Evolutionary conservation across 2,329 filamentous ascomycete species (phyloP).

Genomic region (Fusarium lyarnte): DNA sequence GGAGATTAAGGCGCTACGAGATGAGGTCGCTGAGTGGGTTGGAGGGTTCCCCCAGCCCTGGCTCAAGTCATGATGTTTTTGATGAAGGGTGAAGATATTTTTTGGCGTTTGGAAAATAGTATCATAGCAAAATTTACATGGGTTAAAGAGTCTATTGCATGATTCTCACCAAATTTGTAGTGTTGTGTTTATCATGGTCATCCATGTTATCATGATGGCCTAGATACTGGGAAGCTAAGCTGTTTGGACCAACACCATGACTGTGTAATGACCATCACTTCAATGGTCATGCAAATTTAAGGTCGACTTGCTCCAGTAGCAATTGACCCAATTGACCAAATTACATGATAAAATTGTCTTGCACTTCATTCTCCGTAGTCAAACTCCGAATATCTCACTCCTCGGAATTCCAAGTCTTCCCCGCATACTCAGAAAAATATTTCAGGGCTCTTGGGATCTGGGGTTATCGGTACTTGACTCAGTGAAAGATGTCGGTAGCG

Average conservation of each 20-base stretch:
- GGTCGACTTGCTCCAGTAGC: neutral
- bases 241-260: neutral
- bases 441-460: slow-evolving; percentile 7
- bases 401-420: slow-evolving; percentile 28
- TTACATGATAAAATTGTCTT: slow-evolving; percentile 14
- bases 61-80: slow-evolving; percentile 36
- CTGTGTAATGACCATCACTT: neutral
- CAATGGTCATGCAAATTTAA: neutral
- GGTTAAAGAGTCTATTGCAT: neutral
- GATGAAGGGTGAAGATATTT: slow-evolving; percentile 4
- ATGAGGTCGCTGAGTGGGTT: slow-evolving; percentile 78
- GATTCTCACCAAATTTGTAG: neutral
- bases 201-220: slow-evolving; percentile 9
- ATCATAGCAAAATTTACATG: slow-evolving; percentile 2
- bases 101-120: slow-evolving; percentile 26
- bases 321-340: slow-evolving; percentile 1
- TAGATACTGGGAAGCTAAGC: neutral
- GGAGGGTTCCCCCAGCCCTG: slow-evolving; percentile 52
- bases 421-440: slow-evolving; percentile 20
- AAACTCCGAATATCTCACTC: slow-evolving; percentile 21
- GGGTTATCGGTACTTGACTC: slow-evolving; percentile 36
- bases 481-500: slow-evolving; percentile 16
- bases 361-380: slow-evolving; percentile 16
- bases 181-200: neutral
- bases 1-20: slow-evolving; percentile 73